Conservation (phyloP, 352 stramenopile genomes). For the Globisporangium emineosum region DNA sequence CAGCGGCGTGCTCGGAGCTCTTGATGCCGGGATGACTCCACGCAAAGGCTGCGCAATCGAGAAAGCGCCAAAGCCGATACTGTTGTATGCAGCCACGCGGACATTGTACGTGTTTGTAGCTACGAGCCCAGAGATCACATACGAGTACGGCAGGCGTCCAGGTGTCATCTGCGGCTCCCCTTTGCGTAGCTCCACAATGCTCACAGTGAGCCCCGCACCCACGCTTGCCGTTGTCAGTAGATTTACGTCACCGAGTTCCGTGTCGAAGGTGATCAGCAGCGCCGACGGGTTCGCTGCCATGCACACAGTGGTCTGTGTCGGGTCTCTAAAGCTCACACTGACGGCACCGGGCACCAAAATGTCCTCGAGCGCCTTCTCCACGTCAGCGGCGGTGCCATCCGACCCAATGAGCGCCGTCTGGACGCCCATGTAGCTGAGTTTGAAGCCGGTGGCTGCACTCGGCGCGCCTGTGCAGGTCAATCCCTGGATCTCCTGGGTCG, state of each 20-base stretch:
- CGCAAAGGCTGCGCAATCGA: constrained; percentile 31
- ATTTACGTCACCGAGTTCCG: constrained; percentile 47
- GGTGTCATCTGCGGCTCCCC: constrained; percentile 53
- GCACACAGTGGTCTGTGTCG: constrained; percentile 47
- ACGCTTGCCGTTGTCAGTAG: constrained; percentile 19
- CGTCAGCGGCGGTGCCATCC: constrained; percentile 27
- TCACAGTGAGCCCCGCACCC: constrained; percentile 8
- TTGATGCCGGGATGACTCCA: constrained; percentile 32
- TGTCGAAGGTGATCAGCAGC: constrained; percentile 58
- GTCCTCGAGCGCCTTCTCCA: constrained; percentile 55
- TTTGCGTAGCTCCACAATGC: constrained; percentile 42
- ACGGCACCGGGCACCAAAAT: constrained; percentile 61
- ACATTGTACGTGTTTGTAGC: constrained; percentile 81
- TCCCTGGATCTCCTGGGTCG: constrained; percentile 51
- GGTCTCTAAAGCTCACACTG: constrained; percentile 37
- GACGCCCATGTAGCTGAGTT: constrained; percentile 51
- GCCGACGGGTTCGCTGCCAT: constrained; percentile 21
- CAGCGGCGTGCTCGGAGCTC: constrained; percentile 62
- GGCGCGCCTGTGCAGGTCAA: constrained; percentile 42
- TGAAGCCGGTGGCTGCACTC: constrained; percentile 39
- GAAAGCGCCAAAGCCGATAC: constrained; percentile 88
- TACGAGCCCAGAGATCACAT: constrained; percentile 78
- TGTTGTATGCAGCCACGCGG: constrained; percentile 94
- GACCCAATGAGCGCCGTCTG: constrained; percentile 43
- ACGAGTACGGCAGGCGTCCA: constrained; percentile 77